phyloP scores from a whole-genome alignment of 306 rosid species.

The Spatholobus suberectus region DNA sequence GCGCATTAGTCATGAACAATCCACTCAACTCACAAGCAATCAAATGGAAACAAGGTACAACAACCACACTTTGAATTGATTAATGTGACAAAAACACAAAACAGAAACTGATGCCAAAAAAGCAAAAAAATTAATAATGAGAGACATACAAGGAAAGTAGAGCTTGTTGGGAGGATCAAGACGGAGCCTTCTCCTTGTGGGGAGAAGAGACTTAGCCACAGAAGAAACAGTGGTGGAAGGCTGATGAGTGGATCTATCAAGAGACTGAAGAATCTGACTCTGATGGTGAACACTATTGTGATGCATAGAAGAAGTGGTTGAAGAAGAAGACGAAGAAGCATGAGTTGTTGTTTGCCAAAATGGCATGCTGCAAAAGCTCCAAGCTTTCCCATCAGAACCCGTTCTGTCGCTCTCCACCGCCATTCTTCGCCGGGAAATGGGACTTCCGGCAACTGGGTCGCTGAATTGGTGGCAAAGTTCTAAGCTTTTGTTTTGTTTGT shows the following conservation, averaged over 20 bases:
- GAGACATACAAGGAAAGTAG: conserved; percentile 78
- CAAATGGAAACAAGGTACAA: conserved; percentile 8
- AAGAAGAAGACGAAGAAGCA: conserved; percentile 56
- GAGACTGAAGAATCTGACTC: conserved; percentile 58
- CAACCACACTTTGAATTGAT: conserved; percentile 26
- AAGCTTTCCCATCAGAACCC: conserved; percentile 65
- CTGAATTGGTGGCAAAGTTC: conserved; percentile 33
- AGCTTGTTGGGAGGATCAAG: conserved; percentile 91
- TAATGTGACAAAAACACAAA: conserved; percentile 15
- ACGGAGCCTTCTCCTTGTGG: conserved; percentile 71
- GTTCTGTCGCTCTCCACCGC: conserved; percentile 66
- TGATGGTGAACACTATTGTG: conserved; percentile 49
- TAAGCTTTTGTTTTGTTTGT: conserved; percentile 36
- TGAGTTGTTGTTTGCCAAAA: conserved; percentile 77
- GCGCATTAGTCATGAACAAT: conserved; percentile 22
- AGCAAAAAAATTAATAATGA: background rate
- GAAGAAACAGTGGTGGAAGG: conserved; percentile 66
- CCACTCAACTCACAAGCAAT: conserved; percentile 36
- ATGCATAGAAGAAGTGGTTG: conserved; percentile 48
- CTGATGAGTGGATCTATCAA: conserved; percentile 55
- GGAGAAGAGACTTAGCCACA: conserved; percentile 78
- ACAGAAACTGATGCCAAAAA: conserved; percentile 19
- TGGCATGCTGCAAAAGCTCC: conserved; percentile 77
- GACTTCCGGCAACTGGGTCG: conserved; percentile 40
- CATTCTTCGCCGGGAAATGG: conserved; percentile 51